Percentiles rank a stretch among this genome's conserved stretches.
Conservation (phyloP, 2,329 filamentous ascomycete genomes). For the Helotiales sp. region DNA sequence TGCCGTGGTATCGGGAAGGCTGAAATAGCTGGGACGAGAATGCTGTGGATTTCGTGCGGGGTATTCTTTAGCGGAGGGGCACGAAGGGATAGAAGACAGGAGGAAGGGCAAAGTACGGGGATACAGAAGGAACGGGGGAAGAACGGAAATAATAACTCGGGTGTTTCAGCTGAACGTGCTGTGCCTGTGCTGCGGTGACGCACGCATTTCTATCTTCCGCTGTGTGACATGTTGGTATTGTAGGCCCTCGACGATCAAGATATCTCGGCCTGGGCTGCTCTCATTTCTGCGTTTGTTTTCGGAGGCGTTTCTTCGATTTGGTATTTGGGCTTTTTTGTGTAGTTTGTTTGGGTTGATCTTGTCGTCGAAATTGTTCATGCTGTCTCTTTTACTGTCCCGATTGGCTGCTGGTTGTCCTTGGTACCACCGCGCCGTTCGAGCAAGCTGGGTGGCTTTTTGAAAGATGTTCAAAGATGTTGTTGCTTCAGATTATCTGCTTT, state of each 20-base stretch:
- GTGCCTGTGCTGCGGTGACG: neutral
- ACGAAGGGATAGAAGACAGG: neutral
- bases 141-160: neutral
- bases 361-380: neutral
- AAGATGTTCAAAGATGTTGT: too few relatives aligned
- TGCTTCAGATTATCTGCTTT: too few relatives aligned
- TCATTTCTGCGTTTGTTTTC: neutral
- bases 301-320: neutral
- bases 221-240: neutral
- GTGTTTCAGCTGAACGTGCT: constrained; percentile 2
- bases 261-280: neutral
- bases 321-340: too few relatives aligned
- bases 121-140: neutral
- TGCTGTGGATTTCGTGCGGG: neutral
- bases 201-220: neutral
- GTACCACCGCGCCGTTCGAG: neutral
- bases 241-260: neutral
- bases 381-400: neutral
- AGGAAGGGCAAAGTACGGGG: neutral
- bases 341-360: neutral
- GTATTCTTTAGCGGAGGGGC: neutral
- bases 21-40: neutral
- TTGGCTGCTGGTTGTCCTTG: neutral
- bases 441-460: too few relatives aligned
- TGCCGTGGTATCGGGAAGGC: neutral